Conservation (phyloP, 2,329 filamentous ascomycete species). For the Lojkania enalia region DNA sequence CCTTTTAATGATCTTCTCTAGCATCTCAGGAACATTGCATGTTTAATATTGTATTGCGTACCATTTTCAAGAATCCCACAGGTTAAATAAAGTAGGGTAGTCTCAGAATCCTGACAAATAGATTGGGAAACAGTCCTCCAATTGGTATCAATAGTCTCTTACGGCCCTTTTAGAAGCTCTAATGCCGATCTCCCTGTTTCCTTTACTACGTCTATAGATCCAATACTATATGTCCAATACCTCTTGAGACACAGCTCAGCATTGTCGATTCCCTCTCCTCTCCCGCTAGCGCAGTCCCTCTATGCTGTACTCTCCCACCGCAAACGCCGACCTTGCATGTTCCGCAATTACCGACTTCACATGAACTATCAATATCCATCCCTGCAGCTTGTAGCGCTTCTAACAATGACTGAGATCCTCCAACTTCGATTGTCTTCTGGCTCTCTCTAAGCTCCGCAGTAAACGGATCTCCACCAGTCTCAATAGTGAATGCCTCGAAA, state of each 20-base stretch:
- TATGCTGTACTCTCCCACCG: conserved; percentile 45
- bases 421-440: conserved; percentile 50
- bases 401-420: conserved; percentile 47
- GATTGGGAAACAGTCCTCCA: too few species aligned
- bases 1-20: too few species aligned
- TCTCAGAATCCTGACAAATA: too few species aligned
- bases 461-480: conserved; percentile 62
- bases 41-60: too few species aligned
- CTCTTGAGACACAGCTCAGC: conserved; percentile 45
- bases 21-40: too few species aligned
- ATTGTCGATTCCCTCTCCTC: conserved; percentile 42
- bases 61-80: too few species aligned
- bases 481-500: conserved; percentile 62
- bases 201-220: too few species aligned
- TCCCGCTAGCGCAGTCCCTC: conserved; percentile 43
- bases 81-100: too few species aligned
- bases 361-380: conserved; percentile 50
- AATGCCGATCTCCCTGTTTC: too few species aligned
- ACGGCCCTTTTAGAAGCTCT: too few species aligned
- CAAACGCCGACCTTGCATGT: conserved; percentile 48
- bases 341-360: conserved; percentile 51
- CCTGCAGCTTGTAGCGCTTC: conserved; percentile 48
- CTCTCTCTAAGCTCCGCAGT: conserved; percentile 57
- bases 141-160: too few species aligned
- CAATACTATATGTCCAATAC: conserved; percentile 38